Percentiles rank a stretch among this genome's conserved stretches.
phyloP scores from a whole-genome alignment of 2,329 filamentous ascomycete species.

The Aureobasidium sp. region DNA sequence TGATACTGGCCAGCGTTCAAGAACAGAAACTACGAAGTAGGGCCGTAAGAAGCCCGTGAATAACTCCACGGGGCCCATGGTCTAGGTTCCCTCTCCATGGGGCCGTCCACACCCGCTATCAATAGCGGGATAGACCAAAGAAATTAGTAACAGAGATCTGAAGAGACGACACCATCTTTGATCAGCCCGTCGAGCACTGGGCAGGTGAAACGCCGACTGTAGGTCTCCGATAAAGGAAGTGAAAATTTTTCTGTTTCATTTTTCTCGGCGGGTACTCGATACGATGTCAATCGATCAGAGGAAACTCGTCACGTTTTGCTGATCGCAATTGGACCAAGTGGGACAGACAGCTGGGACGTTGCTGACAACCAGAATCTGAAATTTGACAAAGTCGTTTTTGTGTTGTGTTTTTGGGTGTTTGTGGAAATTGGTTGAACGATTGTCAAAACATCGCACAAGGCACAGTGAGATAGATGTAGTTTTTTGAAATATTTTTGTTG shows the following conservation, averaged over 20 bases:
- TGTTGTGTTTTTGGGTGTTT: no score
- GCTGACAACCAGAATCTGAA: background rate
- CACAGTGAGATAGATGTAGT: background rate
- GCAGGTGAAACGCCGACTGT: slow-evolving; percentile 3
- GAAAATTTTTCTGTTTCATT: slow-evolving; percentile 13
- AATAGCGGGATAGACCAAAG: background rate
- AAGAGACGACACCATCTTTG: background rate
- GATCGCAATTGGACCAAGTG: slow-evolving; percentile 9
- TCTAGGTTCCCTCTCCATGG: slow-evolving; percentile 4
- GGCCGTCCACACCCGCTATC: slow-evolving; percentile 1
- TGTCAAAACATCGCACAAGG: slow-evolving; percentile 1
- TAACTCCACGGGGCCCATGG: slow-evolving; percentile 8
- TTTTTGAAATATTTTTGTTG: slow-evolving; percentile 11
- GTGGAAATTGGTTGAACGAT: background rate
- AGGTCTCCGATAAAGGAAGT: slow-evolving; percentile 7
- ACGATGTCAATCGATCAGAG: slow-evolving; percentile 1
- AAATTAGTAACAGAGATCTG: background rate
- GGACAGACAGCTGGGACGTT: slow-evolving; percentile 2
- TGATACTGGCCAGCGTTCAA: background rate
- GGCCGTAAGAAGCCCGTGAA: slow-evolving; percentile 1
- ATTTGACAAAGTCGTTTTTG: background rate
- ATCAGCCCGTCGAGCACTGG: background rate
- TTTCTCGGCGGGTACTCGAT: background rate
- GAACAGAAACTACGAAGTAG: slow-evolving; percentile 4
- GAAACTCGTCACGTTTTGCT: background rate